A percentile compares a stretch with the other conserved stretches of the same genome.
Evolutionary conservation across 257 asterid genomes (phyloP).

Genomic region (Catharanthus roseus): DNA sequence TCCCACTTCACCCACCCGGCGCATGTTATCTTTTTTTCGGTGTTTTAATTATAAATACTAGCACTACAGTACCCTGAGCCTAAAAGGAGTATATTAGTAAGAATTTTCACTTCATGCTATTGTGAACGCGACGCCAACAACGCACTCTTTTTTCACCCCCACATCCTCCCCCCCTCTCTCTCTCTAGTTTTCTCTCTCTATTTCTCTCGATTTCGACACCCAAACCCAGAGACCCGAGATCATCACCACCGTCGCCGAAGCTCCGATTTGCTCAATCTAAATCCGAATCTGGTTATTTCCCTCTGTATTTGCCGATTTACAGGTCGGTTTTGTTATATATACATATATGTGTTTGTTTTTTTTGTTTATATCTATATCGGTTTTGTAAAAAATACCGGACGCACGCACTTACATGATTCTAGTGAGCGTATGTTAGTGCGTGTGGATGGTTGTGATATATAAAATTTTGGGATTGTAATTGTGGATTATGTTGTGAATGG

Average conservation of each 20-base stretch:
- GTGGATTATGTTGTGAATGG: constrained; percentile 31
- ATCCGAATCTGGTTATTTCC: constrained; percentile 1
- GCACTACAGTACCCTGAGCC: too few species aligned
- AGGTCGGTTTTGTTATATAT: constrained; percentile 9
- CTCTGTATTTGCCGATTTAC: constrained; percentile 18
- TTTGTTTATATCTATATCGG: background rate
- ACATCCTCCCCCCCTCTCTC: background rate
- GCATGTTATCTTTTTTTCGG: constrained; percentile 6
- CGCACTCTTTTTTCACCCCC: too few species aligned
- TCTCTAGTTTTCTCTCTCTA: too few species aligned
- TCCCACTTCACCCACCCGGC: constrained; percentile 8
- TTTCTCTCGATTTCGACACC: constrained; percentile 59
- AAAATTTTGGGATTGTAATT: constrained; percentile 19
- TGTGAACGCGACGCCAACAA: constrained; percentile 25
- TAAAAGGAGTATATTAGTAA: too few species aligned
- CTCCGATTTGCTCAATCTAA: constrained; percentile 22
- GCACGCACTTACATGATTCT: background rate
- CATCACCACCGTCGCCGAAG: constrained; percentile 20
- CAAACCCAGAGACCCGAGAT: constrained; percentile 28
- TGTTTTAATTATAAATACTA: too few species aligned
- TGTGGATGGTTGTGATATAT: background rate
- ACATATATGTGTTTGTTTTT: too few species aligned
- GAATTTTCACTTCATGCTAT: constrained; percentile 13
- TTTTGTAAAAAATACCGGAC: background rate
- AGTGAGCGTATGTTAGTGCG: background rate